Base-by-base conservation (phyloP, 2,329 filamentous ascomycete genomes). In the Stemphylium vesicarium region DNA sequence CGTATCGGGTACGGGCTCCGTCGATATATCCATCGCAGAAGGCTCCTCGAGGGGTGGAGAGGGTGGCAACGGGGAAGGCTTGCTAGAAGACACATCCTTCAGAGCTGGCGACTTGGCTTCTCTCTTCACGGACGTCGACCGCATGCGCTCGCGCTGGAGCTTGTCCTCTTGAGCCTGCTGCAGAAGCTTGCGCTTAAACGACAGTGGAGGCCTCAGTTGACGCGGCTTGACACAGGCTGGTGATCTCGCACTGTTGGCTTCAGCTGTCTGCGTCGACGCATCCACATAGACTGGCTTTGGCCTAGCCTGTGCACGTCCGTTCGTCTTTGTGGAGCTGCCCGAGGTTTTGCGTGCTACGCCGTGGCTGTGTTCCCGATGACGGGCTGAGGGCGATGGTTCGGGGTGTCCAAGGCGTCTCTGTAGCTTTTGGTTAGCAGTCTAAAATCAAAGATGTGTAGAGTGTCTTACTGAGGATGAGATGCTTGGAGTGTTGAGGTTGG, bases 401-500 rank as follows among this genome's bases (percentile, higher is more conserved):
- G 68, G 53, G 45, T 72, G 68, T 41, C 71, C 74, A 26, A 75
- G 62, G 35, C 74, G 74, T 65, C 69, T 75, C 74, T 77, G 72
- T 57, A 20, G 24, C 44, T 26, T 12, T 31, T 32, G 3, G 50
- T 75, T 56, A 74, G 71, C 59, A 32, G 40, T 15, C 24, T 51
- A 59, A 48, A 55, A 54, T 39, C 53, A 50, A 41, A 52, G 36
- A 56, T 54, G 57, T 18, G 55, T 49, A 22, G 22, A 42, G 45
- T 31, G 48, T 50, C 74, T 74, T 73, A 78, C 75, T 29, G 78
- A 80, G 22, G 77, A 72, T 22, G 74, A 71, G 56, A 77, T 69
- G 58, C 77, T 78, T 15, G 81, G 80, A 35, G 80, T 83, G 45
- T 82, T 82, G 47, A 84, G 76, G 12, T 73, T 78, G 16, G 82